Conservation (phyloP, 176 grass and related monocot genomes). For the Lolium perenne region DNA sequence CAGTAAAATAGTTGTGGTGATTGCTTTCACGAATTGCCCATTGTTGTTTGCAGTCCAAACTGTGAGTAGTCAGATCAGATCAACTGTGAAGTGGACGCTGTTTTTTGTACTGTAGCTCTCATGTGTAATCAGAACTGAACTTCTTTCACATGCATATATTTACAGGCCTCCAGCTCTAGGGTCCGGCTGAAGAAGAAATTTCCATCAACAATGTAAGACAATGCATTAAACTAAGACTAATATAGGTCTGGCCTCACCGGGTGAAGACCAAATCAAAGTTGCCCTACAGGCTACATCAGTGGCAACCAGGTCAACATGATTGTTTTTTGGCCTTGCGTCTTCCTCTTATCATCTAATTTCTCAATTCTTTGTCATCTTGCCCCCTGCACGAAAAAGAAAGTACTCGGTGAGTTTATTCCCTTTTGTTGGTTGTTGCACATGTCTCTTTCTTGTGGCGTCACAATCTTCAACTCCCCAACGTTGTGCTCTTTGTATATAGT, state of each 20-base stretch:
- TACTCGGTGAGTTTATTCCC: slow-evolving; percentile 47
- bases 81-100: background rate
- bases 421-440: slow-evolving; percentile 50
- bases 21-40: background rate
- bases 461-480: slow-evolving; percentile 31
- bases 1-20: background rate
- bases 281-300: background rate
- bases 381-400: slow-evolving; percentile 30
- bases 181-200: background rate
- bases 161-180: background rate
- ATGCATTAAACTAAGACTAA: background rate
- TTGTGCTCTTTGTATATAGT: slow-evolving; percentile 22
- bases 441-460: slow-evolving; percentile 45
- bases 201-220: background rate
- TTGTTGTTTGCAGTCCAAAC: background rate
- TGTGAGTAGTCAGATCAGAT: slow-evolving; percentile 6
- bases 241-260: slow-evolving; percentile 10
- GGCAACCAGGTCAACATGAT: slow-evolving; percentile 50
- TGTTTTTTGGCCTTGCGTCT: slow-evolving; percentile 32
- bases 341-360: slow-evolving; percentile 25
- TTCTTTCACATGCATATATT: background rate
- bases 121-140: background rate
- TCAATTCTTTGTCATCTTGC: slow-evolving; percentile 52
- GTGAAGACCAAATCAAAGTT: slow-evolving; percentile 50
- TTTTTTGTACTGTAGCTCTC: background rate